Percentiles rank a stretch among this genome's conserved stretches.
These are phyloP conservation scores for Carpinus fangiana DNA, from an alignment of 306 rosid genomes.

Conservation along the genomic window DNA sequence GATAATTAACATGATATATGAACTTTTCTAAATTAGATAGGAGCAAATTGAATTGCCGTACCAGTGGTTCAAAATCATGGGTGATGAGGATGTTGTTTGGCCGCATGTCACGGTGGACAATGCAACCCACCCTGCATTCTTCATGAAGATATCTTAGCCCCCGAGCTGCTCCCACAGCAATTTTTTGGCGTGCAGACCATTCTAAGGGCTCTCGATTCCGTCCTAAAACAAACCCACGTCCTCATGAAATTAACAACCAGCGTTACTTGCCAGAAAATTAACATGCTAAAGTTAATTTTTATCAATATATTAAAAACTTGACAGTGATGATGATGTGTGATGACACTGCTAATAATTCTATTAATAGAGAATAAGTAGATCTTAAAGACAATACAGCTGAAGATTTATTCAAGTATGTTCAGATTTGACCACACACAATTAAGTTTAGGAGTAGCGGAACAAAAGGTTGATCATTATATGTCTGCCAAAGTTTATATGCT, in stretches of 20 bases:
- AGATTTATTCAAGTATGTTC: background rate
- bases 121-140: constrained; percentile 99
- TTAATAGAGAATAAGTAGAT: background rate
- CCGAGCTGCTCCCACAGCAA: constrained; percentile 97
- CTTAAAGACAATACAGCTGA: background rate
- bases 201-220: constrained; percentile 64
- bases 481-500: background rate
- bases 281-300: constrained; percentile 1
- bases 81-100: constrained; percentile 99
- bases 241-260: constrained; percentile 29
- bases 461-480: background rate
- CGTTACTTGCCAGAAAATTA: constrained; percentile 4
- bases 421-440: background rate
- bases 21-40: background rate
- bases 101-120: constrained; percentile 98
- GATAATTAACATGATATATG: background rate
- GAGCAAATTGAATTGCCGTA: constrained; percentile 25
- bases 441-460: background rate
- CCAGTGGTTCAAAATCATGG: constrained; percentile 99
- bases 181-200: constrained; percentile 91
- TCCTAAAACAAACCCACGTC: constrained; percentile 51
- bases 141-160: constrained; percentile 97
- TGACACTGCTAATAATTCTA: background rate
- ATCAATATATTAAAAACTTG: constrained; percentile 9
- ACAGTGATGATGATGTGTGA: constrained; percentile 2